Evolutionary conservation across 768 basidiomycete genomes (phyloP).

Genomic region (Tubosaeta sp.): DNA sequence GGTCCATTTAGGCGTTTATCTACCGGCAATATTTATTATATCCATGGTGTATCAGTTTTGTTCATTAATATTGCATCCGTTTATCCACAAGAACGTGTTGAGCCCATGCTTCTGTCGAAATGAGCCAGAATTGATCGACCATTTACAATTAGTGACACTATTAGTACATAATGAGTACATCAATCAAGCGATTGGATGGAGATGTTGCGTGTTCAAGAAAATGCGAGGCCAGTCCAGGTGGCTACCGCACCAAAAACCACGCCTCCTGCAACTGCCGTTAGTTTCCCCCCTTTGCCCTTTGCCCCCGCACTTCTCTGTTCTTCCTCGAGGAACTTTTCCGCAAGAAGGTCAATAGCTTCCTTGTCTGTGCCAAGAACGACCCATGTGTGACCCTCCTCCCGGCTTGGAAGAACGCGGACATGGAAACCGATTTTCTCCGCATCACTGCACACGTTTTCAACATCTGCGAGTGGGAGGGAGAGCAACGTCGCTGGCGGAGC

Average conservation of each 20-base stretch:
- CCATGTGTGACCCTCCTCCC: constrained; percentile 35
- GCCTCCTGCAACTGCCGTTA: constrained; percentile 49
- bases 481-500: constrained; percentile 46
- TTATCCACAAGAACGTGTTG: not conserved
- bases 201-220: constrained; percentile 33
- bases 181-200: not conserved
- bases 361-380: constrained; percentile 52
- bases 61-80: constrained; percentile 1
- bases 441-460: constrained; percentile 36
- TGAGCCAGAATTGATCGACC: not conserved
- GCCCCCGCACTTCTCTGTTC: constrained; percentile 20
- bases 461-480: constrained; percentile 42
- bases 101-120: not conserved
- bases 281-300: constrained; percentile 25
- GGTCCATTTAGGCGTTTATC: not conserved
- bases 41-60: not conserved
- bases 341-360: constrained; percentile 38
- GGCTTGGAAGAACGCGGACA: constrained; percentile 35
- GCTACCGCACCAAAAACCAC: constrained; percentile 61
- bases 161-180: not conserved
- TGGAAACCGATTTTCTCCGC: constrained; percentile 44
- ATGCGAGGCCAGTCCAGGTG: constrained; percentile 55
- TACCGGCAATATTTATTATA: not conserved
- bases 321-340: constrained; percentile 27
- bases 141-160: not conserved